Evolutionary conservation across 768 basidiomycete species (phyloP), one percentile per base, ranked within the genome.

Genomic region (Daedaleopsis sinensis): DNA sequence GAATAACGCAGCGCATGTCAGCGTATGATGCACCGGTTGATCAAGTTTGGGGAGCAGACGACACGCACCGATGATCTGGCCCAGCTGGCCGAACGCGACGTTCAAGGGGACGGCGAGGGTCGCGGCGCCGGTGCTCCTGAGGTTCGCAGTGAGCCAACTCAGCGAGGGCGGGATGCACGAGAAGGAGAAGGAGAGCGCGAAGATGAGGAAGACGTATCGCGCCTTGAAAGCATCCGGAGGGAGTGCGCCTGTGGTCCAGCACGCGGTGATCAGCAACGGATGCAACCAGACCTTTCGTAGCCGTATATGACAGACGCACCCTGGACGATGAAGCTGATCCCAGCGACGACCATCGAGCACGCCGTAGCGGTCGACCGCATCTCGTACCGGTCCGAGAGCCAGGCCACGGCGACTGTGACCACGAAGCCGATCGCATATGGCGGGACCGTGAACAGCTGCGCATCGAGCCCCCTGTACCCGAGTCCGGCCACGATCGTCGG

Each of bases 401-500:
- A 67, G 9, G 67, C 59, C 12, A 70, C 67, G 5, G 54, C 1
- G 13, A 68, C 61, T 0, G 69, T 70, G 35, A 68, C 61, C 16
- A 64, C 74, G 52, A 68, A 77, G 19, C 70, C 77, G 10, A 73
- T 73, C 5, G 78, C 75, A 36, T 74, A 78, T 11, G 79, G 79
- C 5, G 78, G 79, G 2, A 89, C 88, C 15, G 82, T 86, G 79
- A 86, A 83, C 2, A 90, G 76, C 67, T 89, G 87, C 12, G 84
- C 82, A 23, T 75, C 71, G 36, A 82, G 76, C 0, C 80, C 78
- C 2, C 78, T 78, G 69, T 81, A 88, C 19, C 87, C 87, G 3
- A 89, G 79, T 18, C 78, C 76, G 35, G 82, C 76, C 7, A 93
- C 83, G 71, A 93, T 90, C 4, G 87, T 86, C 7, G 91, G 91